Base-by-base conservation (phyloP, 352 stramenopile species). In the Globisporangium polare region DNA sequence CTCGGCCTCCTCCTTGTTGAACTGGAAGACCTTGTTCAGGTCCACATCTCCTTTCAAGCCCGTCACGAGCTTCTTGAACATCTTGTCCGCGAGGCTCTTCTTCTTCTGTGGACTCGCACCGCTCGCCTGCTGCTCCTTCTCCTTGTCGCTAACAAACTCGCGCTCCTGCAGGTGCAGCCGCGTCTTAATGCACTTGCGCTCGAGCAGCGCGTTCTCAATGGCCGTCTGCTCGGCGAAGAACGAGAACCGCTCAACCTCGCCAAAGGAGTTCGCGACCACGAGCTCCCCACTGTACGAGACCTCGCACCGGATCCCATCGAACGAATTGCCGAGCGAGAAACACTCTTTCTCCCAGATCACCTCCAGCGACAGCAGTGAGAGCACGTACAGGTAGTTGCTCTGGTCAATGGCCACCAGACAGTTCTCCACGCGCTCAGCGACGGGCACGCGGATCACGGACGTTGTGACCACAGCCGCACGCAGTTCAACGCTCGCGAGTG, bases 21-120 rank as follows among this genome's bases (percentile, higher is more conserved):
- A 90, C n/a, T 83, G 74, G 39, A 94, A 91, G 6, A 94, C 67
- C 51, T 89, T 86, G 62, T 85, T 87, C 54, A 94, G 72, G 51
- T 94, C 80, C 26, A 68, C 78, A 5, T 29, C 41, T 4, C 71
- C 66, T 26, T 82, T 88, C 26, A 82, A 67, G 29, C 72, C 80
- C 13, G 78, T 73, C 13, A 94, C 82, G 33, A 92, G 70, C 56
- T 89, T 89, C 66, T 90, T 92, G 26, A 94, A 82, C 57, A 88
- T 83, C 37, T 79, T 84, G 9, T 80, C 78, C 5, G 72, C 64
- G 33, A 80, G 74, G 24, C 83, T 76, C 13, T 29, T 41, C 56
- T 85, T 81, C 61, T 86, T 89, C 62, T 82, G 81, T n/a, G 71
- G 67, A 20, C 74, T 78, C 1, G 62, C 17, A 22, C 56, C 22